Conservation (phyloP, 129 eudicot species). For the Oenanthe sinensis region DNA sequence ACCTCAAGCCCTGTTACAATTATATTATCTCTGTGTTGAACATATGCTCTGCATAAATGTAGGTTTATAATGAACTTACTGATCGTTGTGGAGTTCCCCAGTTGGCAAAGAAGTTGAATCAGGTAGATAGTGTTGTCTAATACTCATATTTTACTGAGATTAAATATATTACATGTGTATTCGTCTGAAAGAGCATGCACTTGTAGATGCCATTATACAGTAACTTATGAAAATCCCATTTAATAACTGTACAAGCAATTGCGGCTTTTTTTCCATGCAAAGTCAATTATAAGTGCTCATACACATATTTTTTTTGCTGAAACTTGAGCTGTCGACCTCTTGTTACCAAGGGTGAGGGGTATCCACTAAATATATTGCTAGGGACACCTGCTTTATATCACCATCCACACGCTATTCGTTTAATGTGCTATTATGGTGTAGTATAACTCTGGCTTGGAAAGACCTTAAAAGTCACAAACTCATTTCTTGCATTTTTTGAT, state of each 20-base stretch:
- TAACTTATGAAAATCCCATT: neutral
- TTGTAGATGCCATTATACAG: neutral
- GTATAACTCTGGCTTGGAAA: neutral
- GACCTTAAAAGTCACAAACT: neutral
- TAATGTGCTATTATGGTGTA: neutral
- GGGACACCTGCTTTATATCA: neutral
- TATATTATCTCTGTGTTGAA: neutral
- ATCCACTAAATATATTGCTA: neutral
- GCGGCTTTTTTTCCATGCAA: too few species aligned
- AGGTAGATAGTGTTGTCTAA: slow-evolving; percentile 35
- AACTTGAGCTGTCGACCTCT: neutral
- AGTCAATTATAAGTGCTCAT: too few species aligned
- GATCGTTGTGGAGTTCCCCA: slow-evolving; percentile 97
- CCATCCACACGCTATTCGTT: neutral
- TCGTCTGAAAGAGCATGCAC: neutral
- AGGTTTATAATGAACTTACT: slow-evolving; percentile 92
- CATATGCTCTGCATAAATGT: slow-evolving; percentile 6
- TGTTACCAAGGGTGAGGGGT: neutral
- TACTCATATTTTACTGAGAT: neutral
- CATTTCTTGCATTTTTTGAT: neutral
- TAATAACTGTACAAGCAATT: too few species aligned
- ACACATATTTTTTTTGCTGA: too few species aligned
- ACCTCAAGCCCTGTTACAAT: neutral
- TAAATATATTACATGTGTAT: neutral
- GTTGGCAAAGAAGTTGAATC: slow-evolving; percentile 90